Percentiles rank a stretch among this genome's conserved stretches.
These are phyloP conservation scores for Aureobasidium zeae DNA, from an alignment of 2,329 filamentous ascomycete genomes.

Conservation along the genomic window DNA sequence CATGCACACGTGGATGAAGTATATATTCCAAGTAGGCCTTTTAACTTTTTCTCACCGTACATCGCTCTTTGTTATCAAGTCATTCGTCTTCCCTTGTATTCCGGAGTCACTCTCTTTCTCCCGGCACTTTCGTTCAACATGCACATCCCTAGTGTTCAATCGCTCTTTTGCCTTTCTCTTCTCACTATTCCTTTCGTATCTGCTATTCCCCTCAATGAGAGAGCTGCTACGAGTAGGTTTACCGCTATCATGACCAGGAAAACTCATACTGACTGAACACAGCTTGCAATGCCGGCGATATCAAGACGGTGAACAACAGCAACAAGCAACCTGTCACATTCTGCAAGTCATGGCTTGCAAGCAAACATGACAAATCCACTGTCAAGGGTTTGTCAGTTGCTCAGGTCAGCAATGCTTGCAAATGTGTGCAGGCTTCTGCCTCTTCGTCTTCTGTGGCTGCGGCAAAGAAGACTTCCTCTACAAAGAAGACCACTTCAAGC, in stretches of 20 bases:
- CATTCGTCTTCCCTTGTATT: not conserved
- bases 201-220: slow-evolving; percentile 9
- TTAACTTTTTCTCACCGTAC: not conserved
- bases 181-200: slow-evolving; percentile 5
- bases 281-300: slow-evolving; percentile 10
- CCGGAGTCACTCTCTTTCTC: no score
- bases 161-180: slow-evolving; percentile 12
- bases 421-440: slow-evolving; percentile 7
- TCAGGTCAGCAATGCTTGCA: slow-evolving; percentile 10
- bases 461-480: slow-evolving; percentile 4
- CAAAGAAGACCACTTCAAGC: not conserved
- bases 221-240: slow-evolving; percentile 7
- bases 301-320: slow-evolving; percentile 4
- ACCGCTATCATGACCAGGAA: not conserved
- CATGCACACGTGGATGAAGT: slow-evolving; percentile 2
- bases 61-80: not conserved
- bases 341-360: slow-evolving; percentile 13
- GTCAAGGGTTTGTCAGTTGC: slow-evolving; percentile 7
- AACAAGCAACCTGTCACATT: slow-evolving; percentile 8
- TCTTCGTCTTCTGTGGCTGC: slow-evolving; percentile 9
- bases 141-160: slow-evolving; percentile 8
- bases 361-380: slow-evolving; percentile 6
- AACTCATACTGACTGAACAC: not conserved
- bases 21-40: not conserved
- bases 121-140: slow-evolving; percentile 3